Conservation (phyloP, 495 filamentous ascomycete genomes). For the Sordaria brevicollis region DNA sequence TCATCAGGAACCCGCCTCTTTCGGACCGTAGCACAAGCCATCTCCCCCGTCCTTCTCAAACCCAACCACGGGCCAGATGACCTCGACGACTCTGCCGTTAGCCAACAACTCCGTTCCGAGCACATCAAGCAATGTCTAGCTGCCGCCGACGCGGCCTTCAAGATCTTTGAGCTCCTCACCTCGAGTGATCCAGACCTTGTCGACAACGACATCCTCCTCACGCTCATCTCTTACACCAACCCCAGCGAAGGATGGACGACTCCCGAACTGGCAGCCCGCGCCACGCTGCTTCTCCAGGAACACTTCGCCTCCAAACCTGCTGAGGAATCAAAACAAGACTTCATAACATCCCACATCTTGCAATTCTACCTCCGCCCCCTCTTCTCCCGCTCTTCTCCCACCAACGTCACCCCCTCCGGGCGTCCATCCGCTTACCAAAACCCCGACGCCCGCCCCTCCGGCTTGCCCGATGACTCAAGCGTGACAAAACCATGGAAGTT, state of each 20-base stretch:
- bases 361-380: constrained; percentile 50
- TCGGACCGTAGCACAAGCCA: constrained; percentile 2
- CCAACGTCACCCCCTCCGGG: constrained; percentile 50
- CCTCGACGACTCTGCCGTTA: neutral
- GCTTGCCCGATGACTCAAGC: constrained; percentile 34
- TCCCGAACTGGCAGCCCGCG: constrained; percentile 14
- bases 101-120: neutral
- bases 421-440: constrained; percentile 20
- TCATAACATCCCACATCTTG: constrained; percentile 47
- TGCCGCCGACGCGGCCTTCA: constrained; percentile 2
- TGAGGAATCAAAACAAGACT: constrained; percentile 8
- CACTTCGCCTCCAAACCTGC: constrained; percentile 17
- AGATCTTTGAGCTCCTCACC: constrained; percentile 6
- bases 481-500: constrained; percentile 71
- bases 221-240: constrained; percentile 37
- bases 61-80: neutral
- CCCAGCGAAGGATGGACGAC: constrained; percentile 45
- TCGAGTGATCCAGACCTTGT: neutral
- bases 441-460: constrained; percentile 15
- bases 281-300: constrained; percentile 32
- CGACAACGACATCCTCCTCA: constrained; percentile 14
- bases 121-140: neutral
- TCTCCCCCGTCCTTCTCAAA: constrained; percentile 4
- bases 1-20: neutral
- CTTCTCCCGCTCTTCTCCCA: constrained; percentile 55